Percentiles rank a stretch among this genome's conserved stretches.
Evolutionary conservation across 768 basidiomycete species (phyloP).

Genomic region (Lactarius deliciosus): DNA sequence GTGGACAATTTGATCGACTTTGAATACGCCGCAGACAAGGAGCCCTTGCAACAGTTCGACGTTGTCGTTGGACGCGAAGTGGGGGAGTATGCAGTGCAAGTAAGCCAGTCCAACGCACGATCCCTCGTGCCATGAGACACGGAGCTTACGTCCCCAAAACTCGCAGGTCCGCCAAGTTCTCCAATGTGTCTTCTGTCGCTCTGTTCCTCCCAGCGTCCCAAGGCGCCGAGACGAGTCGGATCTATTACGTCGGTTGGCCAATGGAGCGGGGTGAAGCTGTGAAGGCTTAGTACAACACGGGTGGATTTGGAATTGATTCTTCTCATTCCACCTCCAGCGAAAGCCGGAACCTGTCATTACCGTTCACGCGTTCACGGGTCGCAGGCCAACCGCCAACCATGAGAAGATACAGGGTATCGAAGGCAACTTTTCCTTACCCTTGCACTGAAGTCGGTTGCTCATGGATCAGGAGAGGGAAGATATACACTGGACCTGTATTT

Average conservation of each 20-base stretch:
- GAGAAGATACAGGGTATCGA: conserved; percentile 81
- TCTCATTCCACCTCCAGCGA: conserved; percentile 44
- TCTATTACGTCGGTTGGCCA: conserved; percentile 88
- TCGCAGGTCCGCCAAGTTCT: conserved; percentile 79
- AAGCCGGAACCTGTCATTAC: conserved; percentile 78
- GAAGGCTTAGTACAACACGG: background rate
- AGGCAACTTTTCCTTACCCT: conserved; percentile 52
- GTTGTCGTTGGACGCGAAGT: conserved; percentile 71
- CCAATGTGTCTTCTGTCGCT: conserved; percentile 76
- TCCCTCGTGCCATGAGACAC: background rate
- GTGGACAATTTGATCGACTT: conserved; percentile 74
- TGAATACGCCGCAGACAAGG: conserved; percentile 59
- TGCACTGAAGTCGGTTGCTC: conserved; percentile 31
- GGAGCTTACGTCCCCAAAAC: background rate
- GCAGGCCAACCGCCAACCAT: conserved; percentile 85
- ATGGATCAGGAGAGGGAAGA: background rate
- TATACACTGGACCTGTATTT: conserved; percentile 10
- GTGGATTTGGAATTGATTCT: conserved; percentile 1
- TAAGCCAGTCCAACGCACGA: too few relatives aligned
- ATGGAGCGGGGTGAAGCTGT: conserved; percentile 64
- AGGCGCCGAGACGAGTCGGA: conserved; percentile 69
- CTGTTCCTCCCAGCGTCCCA: conserved; percentile 79
- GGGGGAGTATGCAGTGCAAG: conserved; percentile 71
- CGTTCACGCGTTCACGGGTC: conserved; percentile 88
- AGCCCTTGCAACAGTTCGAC: conserved; percentile 69